A percentile compares a stretch with the other conserved stretches of the same genome.
Conservation (phyloP, 441 rosid genomes). For the Bocquillonia castaneifolia region DNA sequence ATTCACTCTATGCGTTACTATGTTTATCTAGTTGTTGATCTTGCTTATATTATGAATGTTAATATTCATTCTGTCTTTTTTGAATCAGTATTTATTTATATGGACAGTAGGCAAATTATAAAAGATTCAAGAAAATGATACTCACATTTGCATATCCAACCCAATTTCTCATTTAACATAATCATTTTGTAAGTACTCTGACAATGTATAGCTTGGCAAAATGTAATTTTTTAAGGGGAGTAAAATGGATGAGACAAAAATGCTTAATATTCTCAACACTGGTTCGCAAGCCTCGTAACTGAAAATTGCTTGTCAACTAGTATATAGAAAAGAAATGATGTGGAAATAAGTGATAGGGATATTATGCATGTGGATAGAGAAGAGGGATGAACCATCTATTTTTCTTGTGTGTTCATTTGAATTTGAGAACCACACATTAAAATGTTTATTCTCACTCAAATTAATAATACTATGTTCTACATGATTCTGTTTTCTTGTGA, state of each 20-base stretch:
- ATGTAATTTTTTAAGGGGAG: too few species aligned
- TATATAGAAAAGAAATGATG: too few species aligned
- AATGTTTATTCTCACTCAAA: background rate
- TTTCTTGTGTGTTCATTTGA: too few species aligned
- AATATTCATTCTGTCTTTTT: background rate
- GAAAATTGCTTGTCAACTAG: background rate
- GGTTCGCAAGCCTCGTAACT: background rate
- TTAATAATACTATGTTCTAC: background rate
- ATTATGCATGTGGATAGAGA: too few species aligned
- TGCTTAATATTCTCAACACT: background rate
- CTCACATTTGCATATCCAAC: too few species aligned
- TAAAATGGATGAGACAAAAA: too few species aligned
- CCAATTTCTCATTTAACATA: too few species aligned
- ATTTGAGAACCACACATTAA: too few species aligned
- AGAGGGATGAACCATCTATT: too few species aligned
- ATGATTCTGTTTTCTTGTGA: constrained; percentile 9
- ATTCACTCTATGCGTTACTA: background rate
- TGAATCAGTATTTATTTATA: background rate
- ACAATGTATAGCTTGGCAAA: background rate
- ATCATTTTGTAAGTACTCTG: too few species aligned
- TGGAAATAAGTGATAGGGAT: too few species aligned
- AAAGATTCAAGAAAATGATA: too few species aligned
- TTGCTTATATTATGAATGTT: background rate
- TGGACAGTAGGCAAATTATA: background rate
- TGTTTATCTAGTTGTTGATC: background rate